A percentile compares a stretch with the other conserved stretches of the same genome.
phyloP scores from a whole-genome alignment of 192 early-diverging fungal genomes.

The Anaeromyces robustus region DNA sequence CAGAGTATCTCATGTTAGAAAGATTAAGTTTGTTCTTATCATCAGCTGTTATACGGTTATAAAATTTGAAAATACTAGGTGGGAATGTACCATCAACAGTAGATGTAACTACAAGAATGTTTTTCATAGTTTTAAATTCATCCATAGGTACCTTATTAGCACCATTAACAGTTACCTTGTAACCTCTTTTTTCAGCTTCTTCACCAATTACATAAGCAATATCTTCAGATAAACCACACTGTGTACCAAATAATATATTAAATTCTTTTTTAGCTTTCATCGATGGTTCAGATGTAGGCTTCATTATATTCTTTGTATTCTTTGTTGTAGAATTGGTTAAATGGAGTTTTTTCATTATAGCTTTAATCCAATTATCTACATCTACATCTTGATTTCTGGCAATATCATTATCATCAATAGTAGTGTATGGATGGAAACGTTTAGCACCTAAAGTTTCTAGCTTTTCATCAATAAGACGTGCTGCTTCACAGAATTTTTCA shows the following conservation, averaged over 20 bases:
- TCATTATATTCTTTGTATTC: no score
- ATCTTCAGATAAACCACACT: slow-evolving; percentile 76
- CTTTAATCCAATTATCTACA: not conserved
- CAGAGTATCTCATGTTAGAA: slow-evolving; percentile 49
- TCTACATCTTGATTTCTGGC: not conserved
- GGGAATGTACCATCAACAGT: slow-evolving; percentile 97
- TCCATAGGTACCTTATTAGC: slow-evolving; percentile 64
- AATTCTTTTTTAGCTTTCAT: not conserved
- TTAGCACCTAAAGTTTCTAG: not conserved
- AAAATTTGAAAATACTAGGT: slow-evolving; percentile 75
- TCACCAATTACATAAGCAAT: slow-evolving; percentile 66
- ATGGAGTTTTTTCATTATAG: not conserved
- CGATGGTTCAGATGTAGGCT: no score
- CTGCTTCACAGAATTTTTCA: not conserved
- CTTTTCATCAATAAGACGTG: not conserved
- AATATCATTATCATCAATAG: not conserved
- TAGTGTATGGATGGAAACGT: not conserved
- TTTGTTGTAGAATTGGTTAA: not conserved
- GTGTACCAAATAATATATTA: slow-evolving; percentile 74
- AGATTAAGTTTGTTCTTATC: slow-evolving; percentile 39
- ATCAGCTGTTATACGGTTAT: slow-evolving; percentile 52
- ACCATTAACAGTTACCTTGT: slow-evolving; percentile 54
- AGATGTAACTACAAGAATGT: slow-evolving; percentile 60
- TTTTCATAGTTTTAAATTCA: slow-evolving; percentile 58
- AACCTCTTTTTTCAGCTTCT: slow-evolving; percentile 63